Percentiles rank a stretch among this genome's conserved stretches.
Evolutionary conservation across 495 filamentous ascomycete genomes (phyloP).

Genomic region (Aspergillus conjunctus): DNA sequence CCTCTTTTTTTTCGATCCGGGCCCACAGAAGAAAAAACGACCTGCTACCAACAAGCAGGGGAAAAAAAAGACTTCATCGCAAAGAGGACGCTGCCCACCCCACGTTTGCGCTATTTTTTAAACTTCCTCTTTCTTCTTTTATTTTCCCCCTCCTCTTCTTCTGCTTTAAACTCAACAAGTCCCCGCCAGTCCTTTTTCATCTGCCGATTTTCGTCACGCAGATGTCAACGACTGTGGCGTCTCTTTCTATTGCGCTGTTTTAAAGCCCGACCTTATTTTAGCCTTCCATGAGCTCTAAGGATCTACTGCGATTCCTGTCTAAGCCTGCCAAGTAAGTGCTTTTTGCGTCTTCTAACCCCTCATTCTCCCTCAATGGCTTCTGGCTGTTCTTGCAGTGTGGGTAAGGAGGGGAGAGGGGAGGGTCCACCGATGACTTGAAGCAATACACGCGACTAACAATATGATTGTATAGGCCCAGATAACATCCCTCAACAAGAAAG

Average conservation of each 20-base stretch:
- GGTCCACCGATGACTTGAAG: not conserved
- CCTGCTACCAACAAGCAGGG: not conserved
- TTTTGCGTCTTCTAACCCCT: constrained; percentile 13
- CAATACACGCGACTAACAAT: constrained; percentile 9
- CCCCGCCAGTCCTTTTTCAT: not conserved
- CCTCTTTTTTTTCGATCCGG: constrained; percentile 8
- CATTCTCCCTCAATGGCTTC: constrained; percentile 16
- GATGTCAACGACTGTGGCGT: constrained; percentile 45
- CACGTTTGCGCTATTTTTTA: constrained; percentile 13
- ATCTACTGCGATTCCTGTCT: constrained; percentile 91
- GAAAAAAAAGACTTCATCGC: constrained; percentile 15
- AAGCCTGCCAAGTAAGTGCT: constrained; percentile 87
- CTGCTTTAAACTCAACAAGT: constrained; percentile 3
- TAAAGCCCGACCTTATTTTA: constrained; percentile 37
- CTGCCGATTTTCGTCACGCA: constrained; percentile 19
- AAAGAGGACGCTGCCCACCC: constrained; percentile 10
- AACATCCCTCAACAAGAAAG: constrained; percentile 56
- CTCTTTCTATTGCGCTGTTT: constrained; percentile 41
- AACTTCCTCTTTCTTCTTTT: constrained; percentile 3
- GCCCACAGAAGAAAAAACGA: constrained; percentile 14
- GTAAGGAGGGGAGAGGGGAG: no score
- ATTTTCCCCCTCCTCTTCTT: constrained; percentile 13
- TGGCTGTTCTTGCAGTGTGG: no score
- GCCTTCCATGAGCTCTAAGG: constrained; percentile 86
- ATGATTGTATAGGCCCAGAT: constrained; percentile 73